These are phyloP conservation scores for Mucor plumbeus DNA, from an alignment of 371 early-diverging fungal genomes.

Conservation along the genomic window DNA sequence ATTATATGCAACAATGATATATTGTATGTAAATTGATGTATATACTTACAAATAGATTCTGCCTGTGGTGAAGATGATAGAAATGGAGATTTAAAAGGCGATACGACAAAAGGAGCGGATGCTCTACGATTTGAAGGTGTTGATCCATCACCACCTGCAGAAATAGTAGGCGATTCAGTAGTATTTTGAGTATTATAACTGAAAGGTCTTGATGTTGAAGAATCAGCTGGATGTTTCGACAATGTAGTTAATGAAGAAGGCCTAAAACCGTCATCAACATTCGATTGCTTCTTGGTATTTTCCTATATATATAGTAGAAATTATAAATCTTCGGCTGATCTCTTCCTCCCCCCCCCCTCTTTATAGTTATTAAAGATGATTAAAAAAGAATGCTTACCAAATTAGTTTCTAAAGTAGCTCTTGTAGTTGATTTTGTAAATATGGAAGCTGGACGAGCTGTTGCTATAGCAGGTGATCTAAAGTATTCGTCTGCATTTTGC, in stretches of 20 bases:
- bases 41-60: slow-evolving; percentile 39
- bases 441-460: neutral
- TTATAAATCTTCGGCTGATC: neutral
- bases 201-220: neutral
- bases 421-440: neutral
- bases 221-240: neutral
- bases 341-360: neutral
- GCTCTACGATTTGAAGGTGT: slow-evolving; percentile 19
- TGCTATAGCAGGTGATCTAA: neutral
- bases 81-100: slow-evolving; percentile 80
- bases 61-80: slow-evolving; percentile 63
- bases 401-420: neutral
- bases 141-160: neutral
- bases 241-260: neutral
- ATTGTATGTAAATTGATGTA: neutral
- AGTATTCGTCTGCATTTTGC: neutral
- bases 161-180: neutral
- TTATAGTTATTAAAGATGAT: too few relatives aligned
- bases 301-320: neutral
- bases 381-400: neutral
- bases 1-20: too few relatives aligned
- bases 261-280: neutral
- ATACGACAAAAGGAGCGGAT: slow-evolving; percentile 47
- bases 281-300: neutral
- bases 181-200: neutral